These are phyloP conservation scores for Phytophthora pisi DNA, from an alignment of 352 stramenopile species.

Conservation along the genomic window DNA sequence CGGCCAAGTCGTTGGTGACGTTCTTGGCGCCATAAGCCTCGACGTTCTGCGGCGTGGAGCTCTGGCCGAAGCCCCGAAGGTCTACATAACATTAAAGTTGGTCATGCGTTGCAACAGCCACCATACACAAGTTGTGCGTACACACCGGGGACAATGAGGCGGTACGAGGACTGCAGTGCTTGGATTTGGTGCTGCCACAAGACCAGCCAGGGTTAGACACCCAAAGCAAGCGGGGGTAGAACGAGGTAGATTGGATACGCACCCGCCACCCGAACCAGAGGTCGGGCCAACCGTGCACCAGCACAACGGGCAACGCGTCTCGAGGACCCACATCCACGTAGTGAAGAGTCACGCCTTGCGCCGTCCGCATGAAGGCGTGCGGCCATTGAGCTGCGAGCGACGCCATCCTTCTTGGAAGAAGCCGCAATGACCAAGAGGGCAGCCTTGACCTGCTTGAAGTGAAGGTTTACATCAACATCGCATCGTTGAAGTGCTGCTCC, in stretches of 20 bases:
- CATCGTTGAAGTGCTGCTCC: slow-evolving; percentile 11
- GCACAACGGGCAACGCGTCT: slow-evolving; percentile 58
- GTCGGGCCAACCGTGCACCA: slow-evolving; percentile 77
- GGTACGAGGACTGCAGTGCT: slow-evolving; percentile 49
- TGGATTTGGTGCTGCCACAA: slow-evolving; percentile 61
- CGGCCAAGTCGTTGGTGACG: slow-evolving; percentile 55
- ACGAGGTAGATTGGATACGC: slow-evolving; percentile 5
- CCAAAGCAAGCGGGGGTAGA: neutral
- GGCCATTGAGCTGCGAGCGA: slow-evolving; percentile 38
- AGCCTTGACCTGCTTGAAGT: slow-evolving; percentile 1
- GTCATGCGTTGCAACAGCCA: neutral
- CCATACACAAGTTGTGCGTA: slow-evolving; percentile 3
- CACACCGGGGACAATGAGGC: slow-evolving; percentile 55
- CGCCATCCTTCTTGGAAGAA: slow-evolving; percentile 15
- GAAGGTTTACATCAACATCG: slow-evolving; percentile 2
- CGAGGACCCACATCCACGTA: slow-evolving; percentile 62
- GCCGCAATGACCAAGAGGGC: neutral
- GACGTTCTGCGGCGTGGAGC: slow-evolving; percentile 51
- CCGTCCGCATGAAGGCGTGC: slow-evolving; percentile 36
- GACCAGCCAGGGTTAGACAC: neutral
- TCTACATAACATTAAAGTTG: slow-evolving; percentile 31
- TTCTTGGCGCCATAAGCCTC: slow-evolving; percentile 67
- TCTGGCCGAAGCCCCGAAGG: slow-evolving; percentile 66
- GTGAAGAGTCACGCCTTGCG: slow-evolving; percentile 44
- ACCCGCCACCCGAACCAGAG: slow-evolving; percentile 73